Base-by-base conservation (phyloP, 345 rosid genomes). In the Tarenaya hassleriana region DNA sequence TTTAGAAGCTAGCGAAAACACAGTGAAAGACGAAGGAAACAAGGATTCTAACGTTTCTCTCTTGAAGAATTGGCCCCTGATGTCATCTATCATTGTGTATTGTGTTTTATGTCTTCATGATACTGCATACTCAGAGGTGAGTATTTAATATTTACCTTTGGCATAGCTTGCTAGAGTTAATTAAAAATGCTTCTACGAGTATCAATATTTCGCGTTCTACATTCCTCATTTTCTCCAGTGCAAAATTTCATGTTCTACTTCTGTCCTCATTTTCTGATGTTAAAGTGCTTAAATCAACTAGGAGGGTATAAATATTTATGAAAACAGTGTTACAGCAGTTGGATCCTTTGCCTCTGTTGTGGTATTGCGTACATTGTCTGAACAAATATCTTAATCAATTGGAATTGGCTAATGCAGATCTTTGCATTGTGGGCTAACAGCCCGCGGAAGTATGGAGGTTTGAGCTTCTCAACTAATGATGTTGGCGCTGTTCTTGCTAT, bases 111-210 rank as follows among this genome's bases (percentile, higher is more conserved):
- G 94, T 7, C 85, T 92, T 19, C 91, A 83, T 58, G 94, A 92
- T 59, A 88, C 88, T 86, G 97, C 97, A 51, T 92, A 88, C 75
- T 52, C 91, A 0, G 95, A 92, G 99, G 97, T 92, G 66, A 24
- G 10, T 29, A 47, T 58, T 49, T 42, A 33, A 24, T 21, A 16
- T 55, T 21, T 47, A 4, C 34, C 7, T 33, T 9, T n/a, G n/a
- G 16, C 8, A 0, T 52, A 34, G 5, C 29, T 24, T 24, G 2
- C 29, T 24, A 2, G 3, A 24, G 29, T 24, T 24, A 24, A 2
- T 24, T 24, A 2, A 24, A 24, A 24, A 24, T 5, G 29, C 5
- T 24, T 24, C 29, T 24, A 2, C 29, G 3, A 5, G 29, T 24
- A 5, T 5, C 29, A 24, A 24, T 2, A 24, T 24, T 24, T 24